Conservation (phyloP, 2,329 filamentous ascomycete species). For the Metarhizium rileyi region DNA sequence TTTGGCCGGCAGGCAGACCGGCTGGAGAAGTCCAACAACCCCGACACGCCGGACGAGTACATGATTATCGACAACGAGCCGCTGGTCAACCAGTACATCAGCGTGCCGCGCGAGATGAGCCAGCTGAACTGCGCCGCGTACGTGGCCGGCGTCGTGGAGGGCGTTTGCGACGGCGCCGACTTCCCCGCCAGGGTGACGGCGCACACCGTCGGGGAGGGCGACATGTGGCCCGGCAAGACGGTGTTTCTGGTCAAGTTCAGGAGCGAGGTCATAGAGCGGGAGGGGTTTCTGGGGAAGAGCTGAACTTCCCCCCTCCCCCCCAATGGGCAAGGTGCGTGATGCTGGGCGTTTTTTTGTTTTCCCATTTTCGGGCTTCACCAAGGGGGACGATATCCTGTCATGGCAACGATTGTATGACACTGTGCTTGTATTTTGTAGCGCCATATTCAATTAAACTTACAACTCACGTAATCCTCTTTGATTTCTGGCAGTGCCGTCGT, state of each 20-base stretch:
- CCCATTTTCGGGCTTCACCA: background rate
- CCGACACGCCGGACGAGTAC: slow-evolving; percentile 83
- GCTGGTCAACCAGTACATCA: slow-evolving; percentile 88
- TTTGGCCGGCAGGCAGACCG: slow-evolving; percentile 87
- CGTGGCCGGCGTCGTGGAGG: slow-evolving; percentile 90
- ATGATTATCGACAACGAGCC: slow-evolving; percentile 99
- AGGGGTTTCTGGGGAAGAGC: slow-evolving; percentile 64
- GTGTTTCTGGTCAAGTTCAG: slow-evolving; percentile 93
- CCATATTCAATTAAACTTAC: background rate
- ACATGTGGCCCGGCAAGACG: slow-evolving; percentile 94
- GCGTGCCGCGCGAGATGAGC: slow-evolving; percentile 88
- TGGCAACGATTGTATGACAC: background rate
- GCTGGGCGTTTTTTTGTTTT: background rate
- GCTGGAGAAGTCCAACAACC: slow-evolving; percentile 77
- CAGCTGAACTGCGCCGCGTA: slow-evolving; percentile 95
- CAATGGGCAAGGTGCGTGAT: background rate
- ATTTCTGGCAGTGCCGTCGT: background rate
- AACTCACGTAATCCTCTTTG: no score
- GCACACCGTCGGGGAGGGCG: slow-evolving; percentile 63
- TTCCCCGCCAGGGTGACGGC: slow-evolving; percentile 86
- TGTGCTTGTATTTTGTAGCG: background rate
- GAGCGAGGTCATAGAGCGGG: slow-evolving; percentile 82
- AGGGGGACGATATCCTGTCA: background rate
- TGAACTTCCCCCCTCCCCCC: background rate
- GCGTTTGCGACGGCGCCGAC: slow-evolving; percentile 84